phyloP scores from a whole-genome alignment of 176 grass and related monocot species.

The Typha latifolia region DNA sequence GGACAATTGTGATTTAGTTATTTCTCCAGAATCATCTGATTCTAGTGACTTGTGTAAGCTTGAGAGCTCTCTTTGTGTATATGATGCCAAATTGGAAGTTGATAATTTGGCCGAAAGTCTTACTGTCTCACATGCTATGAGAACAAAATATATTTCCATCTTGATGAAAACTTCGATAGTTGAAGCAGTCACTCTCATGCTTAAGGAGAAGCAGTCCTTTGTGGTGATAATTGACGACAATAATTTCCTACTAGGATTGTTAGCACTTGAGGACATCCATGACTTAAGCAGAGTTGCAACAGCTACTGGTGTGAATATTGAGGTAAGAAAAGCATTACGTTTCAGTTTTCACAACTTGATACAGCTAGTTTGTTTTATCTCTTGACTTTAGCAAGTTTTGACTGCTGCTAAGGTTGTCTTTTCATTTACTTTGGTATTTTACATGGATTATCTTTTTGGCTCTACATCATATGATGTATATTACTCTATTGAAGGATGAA shows the following conservation, averaged over 20 bases:
- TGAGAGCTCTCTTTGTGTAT: constrained; percentile 74
- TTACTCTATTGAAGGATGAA: neutral
- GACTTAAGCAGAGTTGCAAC: constrained; percentile 44
- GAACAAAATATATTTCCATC: constrained; percentile 51
- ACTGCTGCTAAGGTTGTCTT: neutral
- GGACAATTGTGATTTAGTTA: constrained; percentile 6
- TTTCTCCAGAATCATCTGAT: constrained; percentile 22
- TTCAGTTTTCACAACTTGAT: neutral
- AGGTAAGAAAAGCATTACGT: constrained; percentile 28
- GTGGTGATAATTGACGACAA: constrained; percentile 40
- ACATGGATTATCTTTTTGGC: too few relatives aligned
- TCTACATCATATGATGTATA: too few relatives aligned
- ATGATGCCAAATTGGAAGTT: constrained; percentile 29
- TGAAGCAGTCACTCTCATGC: constrained; percentile 59
- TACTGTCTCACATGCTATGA: constrained; percentile 67
- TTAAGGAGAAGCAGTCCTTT: constrained; percentile 54
- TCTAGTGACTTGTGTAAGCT: constrained; percentile 47
- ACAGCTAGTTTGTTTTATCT: neutral
- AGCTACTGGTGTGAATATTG: constrained; percentile 11
- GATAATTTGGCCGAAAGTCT: constrained; percentile 35
- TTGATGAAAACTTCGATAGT: constrained; percentile 41
- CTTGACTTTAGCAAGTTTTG: neutral
- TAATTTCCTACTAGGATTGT: constrained; percentile 37
- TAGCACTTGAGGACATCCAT: constrained; percentile 57
- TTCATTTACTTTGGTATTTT: neutral